Conservation (phyloP, 371 early-diverging fungal species). For the Umbelopsis sp. region DNA sequence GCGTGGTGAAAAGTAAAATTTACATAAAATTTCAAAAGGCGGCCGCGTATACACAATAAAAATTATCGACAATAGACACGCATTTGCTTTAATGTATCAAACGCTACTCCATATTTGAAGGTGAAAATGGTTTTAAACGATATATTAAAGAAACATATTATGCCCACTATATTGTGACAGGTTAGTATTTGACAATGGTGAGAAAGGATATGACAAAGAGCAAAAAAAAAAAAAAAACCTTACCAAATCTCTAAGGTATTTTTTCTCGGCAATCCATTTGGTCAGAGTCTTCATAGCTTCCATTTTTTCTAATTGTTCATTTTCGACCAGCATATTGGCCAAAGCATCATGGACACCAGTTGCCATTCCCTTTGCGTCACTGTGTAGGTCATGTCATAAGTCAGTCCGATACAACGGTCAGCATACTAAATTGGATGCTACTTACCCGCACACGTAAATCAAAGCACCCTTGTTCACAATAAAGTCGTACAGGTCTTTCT, state of each 20-base stretch:
- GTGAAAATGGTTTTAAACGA: background rate
- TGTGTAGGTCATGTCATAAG: background rate
- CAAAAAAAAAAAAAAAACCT: slow-evolving; percentile 19
- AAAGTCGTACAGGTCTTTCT: slow-evolving; percentile 57
- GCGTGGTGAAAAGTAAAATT: slow-evolving; percentile 1
- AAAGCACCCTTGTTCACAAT: slow-evolving; percentile 62
- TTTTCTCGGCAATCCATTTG: slow-evolving; percentile 65
- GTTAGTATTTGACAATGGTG: background rate
- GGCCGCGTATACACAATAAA: slow-evolving; percentile 2
- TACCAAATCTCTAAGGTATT: slow-evolving; percentile 77
- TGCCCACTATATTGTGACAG: background rate
- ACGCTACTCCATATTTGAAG: background rate
- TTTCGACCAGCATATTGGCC: slow-evolving; percentile 62
- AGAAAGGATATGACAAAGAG: too few species aligned
- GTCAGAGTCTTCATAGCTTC: slow-evolving; percentile 65
- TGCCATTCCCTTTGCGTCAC: slow-evolving; percentile 89
- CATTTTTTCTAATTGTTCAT: slow-evolving; percentile 46
- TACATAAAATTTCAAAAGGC: slow-evolving; percentile 2
- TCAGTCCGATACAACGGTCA: background rate
- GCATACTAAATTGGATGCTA: background rate
- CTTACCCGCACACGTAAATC: slow-evolving; percentile 86
- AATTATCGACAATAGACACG: slow-evolving; percentile 6
- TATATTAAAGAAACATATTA: background rate
- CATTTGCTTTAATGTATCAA: background rate
- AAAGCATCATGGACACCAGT: slow-evolving; percentile 82